A percentile compares a stretch with the other conserved stretches of the same genome.
Evolutionary conservation across 306 rosid species (phyloP).

Genomic region (Prunus davidiana): DNA sequence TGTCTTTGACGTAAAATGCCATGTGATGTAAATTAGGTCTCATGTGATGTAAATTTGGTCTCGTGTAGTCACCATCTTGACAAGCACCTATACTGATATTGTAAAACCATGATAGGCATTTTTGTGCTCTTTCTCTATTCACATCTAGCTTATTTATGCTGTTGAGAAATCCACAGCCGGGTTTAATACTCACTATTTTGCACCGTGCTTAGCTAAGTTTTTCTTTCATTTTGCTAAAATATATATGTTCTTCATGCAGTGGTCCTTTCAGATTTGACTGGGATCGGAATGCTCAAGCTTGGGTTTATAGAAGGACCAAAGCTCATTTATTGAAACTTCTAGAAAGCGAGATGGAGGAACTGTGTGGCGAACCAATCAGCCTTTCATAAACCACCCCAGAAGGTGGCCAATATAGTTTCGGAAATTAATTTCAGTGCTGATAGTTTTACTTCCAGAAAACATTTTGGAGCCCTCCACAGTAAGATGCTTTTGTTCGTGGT

Average conservation of each 20-base stretch:
- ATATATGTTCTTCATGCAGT: constrained; percentile 42
- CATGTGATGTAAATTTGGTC: neutral
- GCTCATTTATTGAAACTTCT: constrained; percentile 46
- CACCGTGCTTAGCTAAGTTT: neutral
- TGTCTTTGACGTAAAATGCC: neutral
- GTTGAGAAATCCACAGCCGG: neutral
- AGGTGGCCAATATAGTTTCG: neutral
- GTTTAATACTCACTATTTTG: neutral
- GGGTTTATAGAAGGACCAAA: constrained; percentile 85
- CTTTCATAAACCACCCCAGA: constrained; percentile 39
- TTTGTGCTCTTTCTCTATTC: neutral
- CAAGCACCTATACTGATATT: neutral
- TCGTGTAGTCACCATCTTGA: neutral
- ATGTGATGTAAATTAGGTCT: neutral
- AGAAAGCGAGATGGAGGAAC: constrained; percentile 60
- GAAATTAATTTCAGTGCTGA: neutral
- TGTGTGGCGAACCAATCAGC: constrained; percentile 65
- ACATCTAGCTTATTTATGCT: neutral
- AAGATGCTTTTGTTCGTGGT: neutral
- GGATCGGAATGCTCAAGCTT: constrained; percentile 60
- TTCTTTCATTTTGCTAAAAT: neutral
- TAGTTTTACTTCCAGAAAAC: neutral
- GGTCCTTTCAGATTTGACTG: constrained; percentile 92
- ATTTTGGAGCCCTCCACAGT: neutral
- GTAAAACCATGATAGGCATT: neutral